phyloP scores from a whole-genome alignment of 495 filamentous ascomycete species.

The Trichoderma reesei region DNA sequence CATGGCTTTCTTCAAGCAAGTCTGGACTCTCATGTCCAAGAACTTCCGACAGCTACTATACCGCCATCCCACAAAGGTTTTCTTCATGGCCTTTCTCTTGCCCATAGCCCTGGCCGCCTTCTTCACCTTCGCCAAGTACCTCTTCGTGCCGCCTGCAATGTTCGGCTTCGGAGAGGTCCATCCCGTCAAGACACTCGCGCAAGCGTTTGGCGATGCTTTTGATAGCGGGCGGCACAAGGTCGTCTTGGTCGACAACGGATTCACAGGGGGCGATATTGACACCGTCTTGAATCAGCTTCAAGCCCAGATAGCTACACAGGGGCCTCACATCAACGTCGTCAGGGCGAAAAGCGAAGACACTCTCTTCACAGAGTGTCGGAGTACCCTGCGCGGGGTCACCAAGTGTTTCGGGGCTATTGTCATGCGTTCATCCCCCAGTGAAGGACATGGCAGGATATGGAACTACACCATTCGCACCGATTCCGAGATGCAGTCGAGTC shows the following conservation, averaged over 20 bases:
- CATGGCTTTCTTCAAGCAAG: constrained; percentile 56
- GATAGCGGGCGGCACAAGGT: constrained; percentile 48
- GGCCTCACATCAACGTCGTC: constrained; percentile 45
- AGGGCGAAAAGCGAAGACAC: constrained; percentile 42
- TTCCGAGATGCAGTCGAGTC: constrained; percentile 41
- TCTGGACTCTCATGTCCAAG: constrained; percentile 63
- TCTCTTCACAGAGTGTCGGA: constrained; percentile 52
- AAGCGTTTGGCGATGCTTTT: constrained; percentile 44
- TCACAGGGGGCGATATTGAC: constrained; percentile 59
- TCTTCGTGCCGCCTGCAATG: constrained; percentile 55
- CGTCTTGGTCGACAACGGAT: constrained; percentile 73
- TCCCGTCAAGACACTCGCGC: constrained; percentile 48
- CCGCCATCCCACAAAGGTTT: constrained; percentile 53
- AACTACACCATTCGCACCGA: constrained; percentile 78
- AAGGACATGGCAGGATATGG: constrained; percentile 59
- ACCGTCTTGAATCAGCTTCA: constrained; percentile 55
- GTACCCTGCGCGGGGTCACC: constrained; percentile 59
- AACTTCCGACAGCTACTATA: constrained; percentile 59
- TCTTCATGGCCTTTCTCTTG: constrained; percentile 58
- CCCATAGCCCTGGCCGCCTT: constrained; percentile 62
- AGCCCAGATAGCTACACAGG: constrained; percentile 28
- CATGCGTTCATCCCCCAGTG: constrained; percentile 60
- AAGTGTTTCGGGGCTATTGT: constrained; percentile 65
- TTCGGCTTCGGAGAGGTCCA: constrained; percentile 55
- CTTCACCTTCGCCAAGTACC: constrained; percentile 55